Conservation (phyloP, 2,329 filamentous ascomycete genomes). For the Macroventuria anomochaeta region DNA sequence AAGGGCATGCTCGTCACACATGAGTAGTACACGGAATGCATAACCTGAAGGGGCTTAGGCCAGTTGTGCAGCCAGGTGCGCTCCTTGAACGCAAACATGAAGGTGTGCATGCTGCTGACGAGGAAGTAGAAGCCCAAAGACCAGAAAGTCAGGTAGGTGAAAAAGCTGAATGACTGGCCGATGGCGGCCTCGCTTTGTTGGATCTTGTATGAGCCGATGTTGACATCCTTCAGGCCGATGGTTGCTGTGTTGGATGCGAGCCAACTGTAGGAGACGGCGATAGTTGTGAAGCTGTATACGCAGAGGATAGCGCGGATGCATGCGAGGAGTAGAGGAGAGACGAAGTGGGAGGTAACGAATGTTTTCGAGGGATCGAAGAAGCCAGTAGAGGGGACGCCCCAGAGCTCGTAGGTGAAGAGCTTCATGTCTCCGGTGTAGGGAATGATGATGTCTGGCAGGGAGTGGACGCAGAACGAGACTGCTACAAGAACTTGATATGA, state of each 20-base stretch:
- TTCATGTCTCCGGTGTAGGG: conserved; percentile 14
- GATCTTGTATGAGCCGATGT: conserved; percentile 61
- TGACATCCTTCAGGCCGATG: conserved; percentile 33
- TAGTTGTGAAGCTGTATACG: conserved; percentile 71
- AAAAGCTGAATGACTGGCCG: conserved; percentile 73
- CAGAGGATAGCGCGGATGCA: conserved; percentile 56
- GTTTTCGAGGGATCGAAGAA: conserved; percentile 60
- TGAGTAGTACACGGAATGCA: conserved; percentile 47
- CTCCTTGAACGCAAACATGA: conserved; percentile 59
- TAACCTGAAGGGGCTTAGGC: conserved; percentile 40
- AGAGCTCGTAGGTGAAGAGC: conserved; percentile 27
- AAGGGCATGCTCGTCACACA: conserved; percentile 49
- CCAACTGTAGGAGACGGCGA: conserved; percentile 71
- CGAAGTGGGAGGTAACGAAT: conserved; percentile 80
- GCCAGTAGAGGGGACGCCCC: conserved; percentile 26
- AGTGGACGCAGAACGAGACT: neutral
- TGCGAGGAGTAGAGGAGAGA: conserved; percentile 68
- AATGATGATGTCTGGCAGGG: neutral
- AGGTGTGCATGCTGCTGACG: conserved; percentile 69
- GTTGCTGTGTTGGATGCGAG: conserved; percentile 39
- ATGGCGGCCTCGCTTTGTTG: conserved; percentile 64
- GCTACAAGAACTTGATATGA: neutral
- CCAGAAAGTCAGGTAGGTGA: conserved; percentile 82
- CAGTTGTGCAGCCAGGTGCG: conserved; percentile 43
- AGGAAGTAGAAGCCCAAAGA: conserved; percentile 79